phyloP scores from a whole-genome alignment of 2,329 filamentous ascomycete species.

The Venturia carpophila region DNA sequence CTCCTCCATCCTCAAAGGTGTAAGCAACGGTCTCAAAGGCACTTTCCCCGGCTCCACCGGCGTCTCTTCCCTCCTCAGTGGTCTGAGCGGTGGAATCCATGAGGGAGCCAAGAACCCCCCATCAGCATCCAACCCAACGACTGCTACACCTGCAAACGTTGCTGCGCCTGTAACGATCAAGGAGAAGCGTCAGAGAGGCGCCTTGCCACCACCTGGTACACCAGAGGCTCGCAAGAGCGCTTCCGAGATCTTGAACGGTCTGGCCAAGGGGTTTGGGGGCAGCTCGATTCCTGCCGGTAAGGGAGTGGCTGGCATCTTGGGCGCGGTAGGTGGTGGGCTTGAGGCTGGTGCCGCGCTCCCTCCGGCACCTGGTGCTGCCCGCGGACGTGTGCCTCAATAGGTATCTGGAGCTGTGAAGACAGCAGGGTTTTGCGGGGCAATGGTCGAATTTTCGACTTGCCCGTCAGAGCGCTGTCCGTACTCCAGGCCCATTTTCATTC shows the following conservation, averaged over 20 bases:
- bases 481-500: too few relatives aligned
- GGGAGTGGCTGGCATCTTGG: neutral
- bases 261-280: neutral
- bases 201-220: neutral
- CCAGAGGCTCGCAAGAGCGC: constrained; percentile 8
- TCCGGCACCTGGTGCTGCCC: neutral
- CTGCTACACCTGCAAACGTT: too few relatives aligned
- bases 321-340: neutral
- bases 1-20: neutral
- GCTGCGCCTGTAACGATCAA: neutral
- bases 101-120: neutral
- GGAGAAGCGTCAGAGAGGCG: neutral
- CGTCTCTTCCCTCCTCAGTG: neutral
- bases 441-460: too few relatives aligned
- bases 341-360: neutral
- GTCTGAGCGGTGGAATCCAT: neutral
- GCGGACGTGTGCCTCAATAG: neutral
- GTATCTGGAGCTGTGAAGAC: neutral
- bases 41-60: neutral
- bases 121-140: neutral
- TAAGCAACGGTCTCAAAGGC: neutral
- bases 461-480: too few relatives aligned
- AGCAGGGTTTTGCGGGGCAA: too few relatives aligned
- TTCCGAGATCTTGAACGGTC: neutral
- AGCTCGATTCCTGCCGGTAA: neutral